Percentiles rank a stretch among this genome's conserved stretches.
Conservation (phyloP, 768 basidiomycete genomes). For the Cystofilobasidium ferigula region DNA sequence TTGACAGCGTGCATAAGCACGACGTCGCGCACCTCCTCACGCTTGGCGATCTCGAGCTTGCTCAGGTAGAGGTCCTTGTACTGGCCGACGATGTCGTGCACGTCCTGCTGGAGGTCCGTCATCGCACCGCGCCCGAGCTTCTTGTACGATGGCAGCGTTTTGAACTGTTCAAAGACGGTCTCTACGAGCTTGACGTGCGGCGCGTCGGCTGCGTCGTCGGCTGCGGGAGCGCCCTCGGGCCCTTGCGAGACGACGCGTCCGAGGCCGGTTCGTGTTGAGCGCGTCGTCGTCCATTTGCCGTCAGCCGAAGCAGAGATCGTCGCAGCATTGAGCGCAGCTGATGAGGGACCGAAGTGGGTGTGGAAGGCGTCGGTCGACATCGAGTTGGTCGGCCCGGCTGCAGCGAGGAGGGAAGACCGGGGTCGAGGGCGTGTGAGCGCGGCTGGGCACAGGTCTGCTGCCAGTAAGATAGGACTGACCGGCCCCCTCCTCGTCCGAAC, state of each 20-base stretch:
- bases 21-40: conserved; percentile 54
- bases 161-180: conserved; percentile 48
- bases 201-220: conserved; percentile 30
- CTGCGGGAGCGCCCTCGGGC: conserved; percentile 41
- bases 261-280: conserved; percentile 49
- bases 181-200: conserved; percentile 35
- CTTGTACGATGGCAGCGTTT: conserved; percentile 26
- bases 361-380: conserved; percentile 49
- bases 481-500: conserved; percentile 24
- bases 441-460: background rate
- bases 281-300: conserved; percentile 49
- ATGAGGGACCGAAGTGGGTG: conserved; percentile 55
- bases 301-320: conserved; percentile 49
- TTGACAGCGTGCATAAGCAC: conserved; percentile 71
- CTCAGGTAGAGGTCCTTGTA: conserved; percentile 70
- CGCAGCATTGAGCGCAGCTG: conserved; percentile 39
- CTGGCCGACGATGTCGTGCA: conserved; percentile 48
- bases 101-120: conserved; percentile 25
- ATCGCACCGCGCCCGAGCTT: background rate
- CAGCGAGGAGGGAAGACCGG: background rate
- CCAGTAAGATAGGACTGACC: conserved; percentile 9
- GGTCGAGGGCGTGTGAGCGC: background rate
- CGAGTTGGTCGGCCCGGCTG: conserved; percentile 23
- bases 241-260: conserved; percentile 48
- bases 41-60: conserved; percentile 54